Percentiles rank a stretch among this genome's conserved stretches.
Evolutionary conservation across 1,284 basidiomycete genomes (phyloP).

Genomic region (Xanthoconium separans): DNA sequence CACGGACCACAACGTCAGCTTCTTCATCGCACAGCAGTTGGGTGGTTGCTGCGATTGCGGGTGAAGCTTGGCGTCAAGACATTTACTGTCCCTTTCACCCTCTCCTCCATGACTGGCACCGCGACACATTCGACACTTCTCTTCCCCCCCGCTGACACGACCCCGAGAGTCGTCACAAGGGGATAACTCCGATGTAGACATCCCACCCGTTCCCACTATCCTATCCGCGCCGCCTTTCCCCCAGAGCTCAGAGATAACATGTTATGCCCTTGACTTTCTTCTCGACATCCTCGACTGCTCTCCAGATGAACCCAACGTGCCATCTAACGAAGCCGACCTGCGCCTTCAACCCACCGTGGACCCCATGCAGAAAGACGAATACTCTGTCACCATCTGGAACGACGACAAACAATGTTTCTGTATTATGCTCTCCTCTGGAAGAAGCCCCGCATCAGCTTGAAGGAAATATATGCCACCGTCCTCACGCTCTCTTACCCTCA

Average conservation of each 20-base stretch:
- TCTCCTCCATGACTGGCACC: conserved; percentile 17
- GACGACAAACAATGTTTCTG: conserved; percentile 93
- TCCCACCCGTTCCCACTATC: conserved; percentile 58
- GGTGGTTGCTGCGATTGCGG: conserved; percentile 94
- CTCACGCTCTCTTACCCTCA: too few relatives aligned
- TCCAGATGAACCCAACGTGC: conserved; percentile 75
- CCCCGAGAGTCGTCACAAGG: conserved; percentile 35
- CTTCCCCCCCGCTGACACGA: conserved; percentile 24
- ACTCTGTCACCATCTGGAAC: conserved; percentile 90
- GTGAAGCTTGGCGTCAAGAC: conserved; percentile 75
- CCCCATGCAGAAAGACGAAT: conserved; percentile 76
- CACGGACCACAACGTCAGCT: conserved; percentile 83
- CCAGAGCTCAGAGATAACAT: conserved; percentile 72
- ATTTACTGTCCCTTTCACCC: conserved; percentile 76
- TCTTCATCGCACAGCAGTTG: conserved; percentile 87
- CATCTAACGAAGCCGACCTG: conserved; percentile 66
- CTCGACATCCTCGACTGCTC: conserved; percentile 85
- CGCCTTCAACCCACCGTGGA: conserved; percentile 72
- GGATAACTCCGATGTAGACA: conserved; percentile 42
- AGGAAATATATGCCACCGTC: conserved; percentile 80
- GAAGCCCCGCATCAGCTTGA: conserved; percentile 73
- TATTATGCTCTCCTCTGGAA: conserved; percentile 87
- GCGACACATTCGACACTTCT: conserved; percentile 9
- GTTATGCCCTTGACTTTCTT: conserved; percentile 80
- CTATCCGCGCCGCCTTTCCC: conserved; percentile 54